phyloP scores from a whole-genome alignment of 495 filamentous ascomycete species.

The Parmelia sp. region DNA sequence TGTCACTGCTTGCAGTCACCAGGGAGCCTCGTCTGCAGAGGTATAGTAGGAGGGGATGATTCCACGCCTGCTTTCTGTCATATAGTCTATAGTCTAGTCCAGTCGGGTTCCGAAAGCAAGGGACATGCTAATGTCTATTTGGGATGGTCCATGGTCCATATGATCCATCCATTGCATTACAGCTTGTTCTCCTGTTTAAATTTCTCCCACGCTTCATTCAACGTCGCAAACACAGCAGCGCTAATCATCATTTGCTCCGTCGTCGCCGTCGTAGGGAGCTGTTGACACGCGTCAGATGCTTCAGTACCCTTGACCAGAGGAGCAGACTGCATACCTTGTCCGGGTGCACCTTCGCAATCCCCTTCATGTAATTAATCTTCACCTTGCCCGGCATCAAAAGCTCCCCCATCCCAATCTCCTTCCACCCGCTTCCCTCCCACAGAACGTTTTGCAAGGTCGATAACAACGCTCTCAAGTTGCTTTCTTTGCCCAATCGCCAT shows the following conservation, averaged over 20 bases:
- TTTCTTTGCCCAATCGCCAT: slow-evolving; percentile 85
- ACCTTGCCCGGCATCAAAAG: slow-evolving; percentile 84
- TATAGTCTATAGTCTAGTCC: no score
- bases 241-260: slow-evolving; percentile 94
- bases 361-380: slow-evolving; percentile 98
- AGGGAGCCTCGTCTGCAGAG: no score
- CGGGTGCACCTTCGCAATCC: slow-evolving; percentile 95
- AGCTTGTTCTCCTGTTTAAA: slow-evolving; percentile 87
- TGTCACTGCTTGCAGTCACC: no score
- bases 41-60: no score
- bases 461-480: slow-evolving; percentile 83
- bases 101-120: neutral
- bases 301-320: neutral
- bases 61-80: no score
- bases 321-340: slow-evolving; percentile 71
- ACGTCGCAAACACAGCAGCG: slow-evolving; percentile 77
- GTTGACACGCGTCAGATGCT: slow-evolving; percentile 2
- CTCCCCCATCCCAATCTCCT: slow-evolving; percentile 90
- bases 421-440: slow-evolving; percentile 91
- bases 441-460: slow-evolving; percentile 84
- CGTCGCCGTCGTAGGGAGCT: slow-evolving; percentile 84
- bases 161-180: slow-evolving; percentile 35
- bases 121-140: neutral
- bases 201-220: slow-evolving; percentile 98
- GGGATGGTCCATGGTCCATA: no score